Conservation (phyloP, 176 grass and related monocot genomes). For the Carex scoparia region DNA sequence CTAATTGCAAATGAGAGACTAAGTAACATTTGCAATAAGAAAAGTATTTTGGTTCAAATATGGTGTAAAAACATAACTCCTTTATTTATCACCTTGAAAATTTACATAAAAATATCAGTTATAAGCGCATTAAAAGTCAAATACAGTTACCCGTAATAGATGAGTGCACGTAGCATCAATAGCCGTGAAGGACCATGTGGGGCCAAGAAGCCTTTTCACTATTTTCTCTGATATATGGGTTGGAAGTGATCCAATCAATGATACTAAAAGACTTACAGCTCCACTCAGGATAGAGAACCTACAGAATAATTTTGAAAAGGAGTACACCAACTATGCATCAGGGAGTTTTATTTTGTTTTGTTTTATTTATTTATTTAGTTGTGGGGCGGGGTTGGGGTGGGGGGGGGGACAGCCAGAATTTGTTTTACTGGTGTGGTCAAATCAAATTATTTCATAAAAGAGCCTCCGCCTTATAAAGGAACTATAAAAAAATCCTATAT, state of each 20-base stretch:
- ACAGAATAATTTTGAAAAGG: neutral
- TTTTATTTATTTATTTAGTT: neutral
- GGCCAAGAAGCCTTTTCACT: conserved; percentile 66
- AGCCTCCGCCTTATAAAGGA: neutral
- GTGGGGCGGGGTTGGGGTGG: neutral
- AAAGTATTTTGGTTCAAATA: neutral
- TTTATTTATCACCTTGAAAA: neutral
- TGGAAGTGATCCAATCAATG: conserved; percentile 61
- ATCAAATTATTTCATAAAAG: neutral
- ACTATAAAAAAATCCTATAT: neutral
- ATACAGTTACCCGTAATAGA: conserved; percentile 50
- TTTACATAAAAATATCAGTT: neutral
- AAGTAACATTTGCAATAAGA: neutral
- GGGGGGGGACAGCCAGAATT: too few species aligned
- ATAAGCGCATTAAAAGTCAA: neutral
- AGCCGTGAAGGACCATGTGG: conserved; percentile 66
- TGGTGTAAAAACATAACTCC: neutral
- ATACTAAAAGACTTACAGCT: conserved; percentile 50
- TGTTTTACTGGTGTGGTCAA: neutral
- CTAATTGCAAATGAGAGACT: neutral
- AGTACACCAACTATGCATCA: neutral
- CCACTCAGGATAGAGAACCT: conserved; percentile 73
- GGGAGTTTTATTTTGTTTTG: neutral
- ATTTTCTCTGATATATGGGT: conserved; percentile 31
- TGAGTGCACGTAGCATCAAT: conserved; percentile 64